A percentile compares a stretch with the other conserved stretches of the same genome.
Conservation (phyloP, 345 rosid genomes). For the Garcia nutans region DNA sequence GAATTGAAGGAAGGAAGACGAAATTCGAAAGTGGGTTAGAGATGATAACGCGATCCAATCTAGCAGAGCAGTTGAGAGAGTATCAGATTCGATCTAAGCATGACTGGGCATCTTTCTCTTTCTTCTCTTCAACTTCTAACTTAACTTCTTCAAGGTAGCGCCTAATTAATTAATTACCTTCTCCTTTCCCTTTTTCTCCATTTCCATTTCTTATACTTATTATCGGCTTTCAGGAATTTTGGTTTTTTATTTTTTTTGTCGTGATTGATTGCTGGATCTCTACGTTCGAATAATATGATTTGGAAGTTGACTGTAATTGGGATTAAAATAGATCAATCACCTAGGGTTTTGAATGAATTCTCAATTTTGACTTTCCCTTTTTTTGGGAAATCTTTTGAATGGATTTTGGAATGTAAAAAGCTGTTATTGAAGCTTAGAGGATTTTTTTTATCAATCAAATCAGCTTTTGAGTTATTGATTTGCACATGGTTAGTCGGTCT, state of each 20-base stretch:
- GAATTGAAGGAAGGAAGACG: background rate
- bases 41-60: slow-evolving; percentile 96
- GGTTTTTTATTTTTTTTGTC: background rate
- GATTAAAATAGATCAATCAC: slow-evolving; percentile 1
- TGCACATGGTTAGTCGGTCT: background rate
- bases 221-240: background rate
- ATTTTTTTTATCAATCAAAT: background rate
- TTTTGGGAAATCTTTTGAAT: background rate
- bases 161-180: too few relatives aligned
- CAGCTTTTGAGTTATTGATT: background rate
- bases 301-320: background rate
- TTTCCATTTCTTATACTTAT: background rate
- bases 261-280: background rate
- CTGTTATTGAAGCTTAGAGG: background rate
- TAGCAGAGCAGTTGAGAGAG: slow-evolving; percentile 90
- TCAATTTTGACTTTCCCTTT: background rate
- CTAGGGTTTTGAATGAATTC: background rate
- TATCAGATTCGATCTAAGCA: slow-evolving; percentile 94
- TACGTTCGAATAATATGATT: background rate
- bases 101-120: slow-evolving; percentile 96
- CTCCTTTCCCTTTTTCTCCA: too few relatives aligned
- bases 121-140: slow-evolving; percentile 88
- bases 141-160: slow-evolving; percentile 67
- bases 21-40: slow-evolving; percentile 18
- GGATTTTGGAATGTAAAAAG: background rate